Evolutionary conservation across 2,329 filamentous ascomycete species (phyloP).

Genomic region (Fusarium compactum): DNA sequence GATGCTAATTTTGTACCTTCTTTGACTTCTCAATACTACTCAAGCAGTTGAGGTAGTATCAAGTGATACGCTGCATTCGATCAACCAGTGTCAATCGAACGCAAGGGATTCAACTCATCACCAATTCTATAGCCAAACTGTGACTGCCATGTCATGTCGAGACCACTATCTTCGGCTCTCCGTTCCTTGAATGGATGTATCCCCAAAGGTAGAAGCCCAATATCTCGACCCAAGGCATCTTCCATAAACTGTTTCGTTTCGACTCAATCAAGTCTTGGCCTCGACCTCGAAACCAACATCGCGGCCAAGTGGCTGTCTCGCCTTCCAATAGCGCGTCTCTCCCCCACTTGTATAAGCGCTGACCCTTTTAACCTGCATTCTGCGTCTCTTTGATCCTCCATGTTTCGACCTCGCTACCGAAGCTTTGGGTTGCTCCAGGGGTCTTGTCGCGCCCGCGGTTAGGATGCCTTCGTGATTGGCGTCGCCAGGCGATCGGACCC

Average conservation of each 20-base stretch:
- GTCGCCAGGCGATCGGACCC: constrained; percentile 37
- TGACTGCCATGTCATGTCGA: neutral
- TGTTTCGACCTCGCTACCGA: constrained; percentile 35
- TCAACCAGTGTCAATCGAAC: neutral
- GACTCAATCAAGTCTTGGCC: constrained; percentile 17
- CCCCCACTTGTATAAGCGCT: constrained; percentile 47
- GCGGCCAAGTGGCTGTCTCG: constrained; percentile 42
- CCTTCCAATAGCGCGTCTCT: constrained; percentile 40
- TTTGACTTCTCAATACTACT: neutral
- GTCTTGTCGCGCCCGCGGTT: constrained; percentile 45
- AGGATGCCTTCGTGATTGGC: constrained; percentile 44
- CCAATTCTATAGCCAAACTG: neutral
- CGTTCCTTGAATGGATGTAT: neutral
- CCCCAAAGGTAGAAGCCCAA: constrained; percentile 9
- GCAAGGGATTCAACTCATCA: neutral
- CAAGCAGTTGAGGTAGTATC: neutral
- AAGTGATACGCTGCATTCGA: neutral
- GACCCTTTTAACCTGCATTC: constrained; percentile 26
- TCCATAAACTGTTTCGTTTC: constrained; percentile 13
- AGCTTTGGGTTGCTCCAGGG: constrained; percentile 35
- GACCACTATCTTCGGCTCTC: neutral
- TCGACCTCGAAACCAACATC: constrained; percentile 3
- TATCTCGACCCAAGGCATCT: constrained; percentile 15
- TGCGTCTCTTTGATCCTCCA: constrained; percentile 20
- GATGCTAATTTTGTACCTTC: constrained; percentile 1